Evolutionary conservation across 306 rosid species (phyloP).

Genomic region (Quercus bicolor): DNA sequence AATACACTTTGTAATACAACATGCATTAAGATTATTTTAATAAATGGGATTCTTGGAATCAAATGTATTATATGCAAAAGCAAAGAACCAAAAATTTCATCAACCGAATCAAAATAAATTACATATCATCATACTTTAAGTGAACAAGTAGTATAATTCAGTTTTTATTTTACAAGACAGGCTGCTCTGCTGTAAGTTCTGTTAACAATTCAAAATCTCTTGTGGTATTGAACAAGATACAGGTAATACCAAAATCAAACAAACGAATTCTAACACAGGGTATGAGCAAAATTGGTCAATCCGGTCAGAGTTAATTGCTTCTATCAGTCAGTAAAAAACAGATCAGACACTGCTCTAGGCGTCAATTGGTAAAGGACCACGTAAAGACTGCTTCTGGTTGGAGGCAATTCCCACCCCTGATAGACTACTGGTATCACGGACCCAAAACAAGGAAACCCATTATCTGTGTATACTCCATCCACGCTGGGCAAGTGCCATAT

Average conservation of each 20-base stretch:
- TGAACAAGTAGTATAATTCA: background rate
- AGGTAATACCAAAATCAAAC: background rate
- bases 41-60: too few species aligned
- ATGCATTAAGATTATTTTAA: too few species aligned
- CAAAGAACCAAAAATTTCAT: background rate
- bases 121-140: background rate
- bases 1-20: too few species aligned
- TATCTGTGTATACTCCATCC: constrained; percentile 66
- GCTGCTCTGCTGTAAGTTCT: background rate
- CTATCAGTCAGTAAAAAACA: background rate
- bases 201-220: background rate
- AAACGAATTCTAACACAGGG: background rate
- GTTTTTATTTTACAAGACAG: background rate
- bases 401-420: background rate
- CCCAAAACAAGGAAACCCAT: background rate
- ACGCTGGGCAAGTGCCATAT: constrained; percentile 54
- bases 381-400: background rate
- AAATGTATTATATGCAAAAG: too few species aligned
- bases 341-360: background rate
- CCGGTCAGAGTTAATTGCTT: background rate
- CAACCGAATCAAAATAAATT: background rate
- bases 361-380: background rate
- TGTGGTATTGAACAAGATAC: background rate
- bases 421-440: background rate
- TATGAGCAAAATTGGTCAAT: background rate